phyloP scores from a whole-genome alignment of 2,329 filamentous ascomycete species.

The Hymenoscyphus linearis region DNA sequence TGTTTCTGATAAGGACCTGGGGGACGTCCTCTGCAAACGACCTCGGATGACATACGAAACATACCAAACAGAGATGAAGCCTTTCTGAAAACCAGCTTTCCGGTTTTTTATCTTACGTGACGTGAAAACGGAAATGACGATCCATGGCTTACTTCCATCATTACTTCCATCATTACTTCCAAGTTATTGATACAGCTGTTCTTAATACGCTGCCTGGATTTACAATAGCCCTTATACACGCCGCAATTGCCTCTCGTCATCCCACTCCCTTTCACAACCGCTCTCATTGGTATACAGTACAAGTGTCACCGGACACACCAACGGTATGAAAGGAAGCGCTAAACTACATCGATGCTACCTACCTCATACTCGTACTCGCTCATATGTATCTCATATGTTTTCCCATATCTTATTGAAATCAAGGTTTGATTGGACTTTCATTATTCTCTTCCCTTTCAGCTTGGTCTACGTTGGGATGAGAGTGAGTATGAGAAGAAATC shows the following conservation, averaged over 20 bases:
- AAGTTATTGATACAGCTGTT: background rate
- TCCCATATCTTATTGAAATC: background rate
- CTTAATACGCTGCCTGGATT: background rate
- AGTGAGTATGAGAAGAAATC: background rate
- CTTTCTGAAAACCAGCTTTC: background rate
- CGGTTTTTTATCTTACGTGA: background rate
- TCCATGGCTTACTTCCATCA: no score
- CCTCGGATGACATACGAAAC: background rate
- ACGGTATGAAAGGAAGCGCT: background rate
- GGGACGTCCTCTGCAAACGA: background rate
- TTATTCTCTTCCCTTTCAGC: background rate
- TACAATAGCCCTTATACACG: background rate
- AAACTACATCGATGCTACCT: background rate
- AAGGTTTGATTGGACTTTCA: background rate
- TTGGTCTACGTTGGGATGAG: background rate
- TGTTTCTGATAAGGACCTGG: background rate
- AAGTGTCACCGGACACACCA: slow-evolving; percentile 2
- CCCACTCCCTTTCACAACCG: background rate
- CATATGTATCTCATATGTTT: background rate
- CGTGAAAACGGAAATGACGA: no score
- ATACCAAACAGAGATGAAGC: background rate
- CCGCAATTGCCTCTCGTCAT: background rate
- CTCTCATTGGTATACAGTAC: background rate
- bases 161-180: no score
- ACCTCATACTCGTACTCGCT: no score